Percentiles rank a stretch among this genome's conserved stretches.
phyloP scores from a whole-genome alignment of 2,329 filamentous ascomycete species.

The Pseudogymnoascus sp. region DNA sequence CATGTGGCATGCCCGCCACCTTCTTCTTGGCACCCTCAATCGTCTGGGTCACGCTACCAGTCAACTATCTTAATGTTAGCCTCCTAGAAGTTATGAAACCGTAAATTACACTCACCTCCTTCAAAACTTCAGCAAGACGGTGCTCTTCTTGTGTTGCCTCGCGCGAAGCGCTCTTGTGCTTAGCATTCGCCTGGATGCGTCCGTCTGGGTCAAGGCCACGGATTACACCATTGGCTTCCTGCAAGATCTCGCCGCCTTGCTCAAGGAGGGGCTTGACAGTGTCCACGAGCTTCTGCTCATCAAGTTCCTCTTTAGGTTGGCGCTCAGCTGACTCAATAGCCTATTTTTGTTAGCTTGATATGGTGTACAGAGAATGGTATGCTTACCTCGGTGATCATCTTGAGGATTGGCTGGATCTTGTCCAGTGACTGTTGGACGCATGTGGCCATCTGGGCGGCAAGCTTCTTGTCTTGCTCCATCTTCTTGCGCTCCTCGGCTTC shows the following conservation, averaged over 20 bases:
- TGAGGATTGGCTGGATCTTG: slow-evolving; percentile 75
- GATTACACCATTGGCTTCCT: slow-evolving; percentile 79
- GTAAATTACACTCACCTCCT: slow-evolving; percentile 45
- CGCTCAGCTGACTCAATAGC: slow-evolving; percentile 73
- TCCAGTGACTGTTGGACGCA: slow-evolving; percentile 75
- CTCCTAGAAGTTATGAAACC: neutral
- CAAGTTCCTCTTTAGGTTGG: slow-evolving; percentile 76
- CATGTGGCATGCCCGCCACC: slow-evolving; percentile 84
- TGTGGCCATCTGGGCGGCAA: slow-evolving; percentile 65
- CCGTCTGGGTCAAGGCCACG: slow-evolving; percentile 85
- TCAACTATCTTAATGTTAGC: slow-evolving; percentile 42
- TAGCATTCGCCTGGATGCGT: slow-evolving; percentile 74
- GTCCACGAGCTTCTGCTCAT: slow-evolving; percentile 82
- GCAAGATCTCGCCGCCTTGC: slow-evolving; percentile 71
- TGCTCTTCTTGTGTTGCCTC: slow-evolving; percentile 80
- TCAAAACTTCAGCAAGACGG: slow-evolving; percentile 73
- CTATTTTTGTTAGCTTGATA: slow-evolving; percentile 33
- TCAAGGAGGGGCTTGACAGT: slow-evolving; percentile 84
- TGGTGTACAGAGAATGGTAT: slow-evolving; percentile 21
- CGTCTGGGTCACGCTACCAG: slow-evolving; percentile 68
- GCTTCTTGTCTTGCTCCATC: slow-evolving; percentile 60
- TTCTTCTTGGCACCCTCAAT: slow-evolving; percentile 85
- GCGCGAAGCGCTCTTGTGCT: slow-evolving; percentile 65
- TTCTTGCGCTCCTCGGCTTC: slow-evolving; percentile 48
- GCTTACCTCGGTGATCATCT: slow-evolving; percentile 71